Evolutionary conservation across 2,329 filamentous ascomycete genomes (phyloP).

Genomic region (Bertia moriformis): DNA sequence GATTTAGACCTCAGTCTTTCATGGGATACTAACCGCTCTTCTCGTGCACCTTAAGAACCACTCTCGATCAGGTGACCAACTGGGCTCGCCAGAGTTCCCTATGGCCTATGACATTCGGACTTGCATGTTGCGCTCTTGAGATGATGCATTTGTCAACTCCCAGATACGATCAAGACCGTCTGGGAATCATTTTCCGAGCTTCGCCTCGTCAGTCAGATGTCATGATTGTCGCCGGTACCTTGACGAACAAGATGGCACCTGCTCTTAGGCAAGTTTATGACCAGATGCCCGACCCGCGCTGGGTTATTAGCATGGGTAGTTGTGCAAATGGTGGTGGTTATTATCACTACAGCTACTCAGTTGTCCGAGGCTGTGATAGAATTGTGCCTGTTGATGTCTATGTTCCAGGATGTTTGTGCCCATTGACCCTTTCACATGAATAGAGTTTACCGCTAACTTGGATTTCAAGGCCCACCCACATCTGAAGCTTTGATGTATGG

Average conservation of each 20-base stretch:
- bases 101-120: conserved; percentile 46
- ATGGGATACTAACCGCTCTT: too few relatives aligned
- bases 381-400: conserved; percentile 71
- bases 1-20: too few relatives aligned
- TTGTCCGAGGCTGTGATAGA: conserved; percentile 61
- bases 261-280: conserved; percentile 84
- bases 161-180: conserved; percentile 51
- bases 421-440: conserved; percentile 8
- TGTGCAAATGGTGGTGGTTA: conserved; percentile 77
- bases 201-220: conserved; percentile 79
- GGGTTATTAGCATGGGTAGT: conserved; percentile 66
- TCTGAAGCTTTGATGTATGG: conserved; percentile 1
- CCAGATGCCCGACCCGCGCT: conserved; percentile 84
- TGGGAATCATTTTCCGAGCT: conserved; percentile 81
- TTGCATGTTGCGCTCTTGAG: conserved; percentile 46
- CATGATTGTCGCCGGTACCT: conserved; percentile 84
- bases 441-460: neutral
- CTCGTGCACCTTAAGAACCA: conserved; percentile 23
- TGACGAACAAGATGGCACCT: conserved; percentile 93
- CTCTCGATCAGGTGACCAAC: conserved; percentile 35
- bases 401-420: conserved; percentile 59
- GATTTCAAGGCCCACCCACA: neutral
- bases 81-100: conserved; percentile 44
- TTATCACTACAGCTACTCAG: conserved; percentile 74
- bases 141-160: conserved; percentile 53